Evolutionary conservation across 495 filamentous ascomycete genomes (phyloP).

Genomic region (Tuber magnatum): DNA sequence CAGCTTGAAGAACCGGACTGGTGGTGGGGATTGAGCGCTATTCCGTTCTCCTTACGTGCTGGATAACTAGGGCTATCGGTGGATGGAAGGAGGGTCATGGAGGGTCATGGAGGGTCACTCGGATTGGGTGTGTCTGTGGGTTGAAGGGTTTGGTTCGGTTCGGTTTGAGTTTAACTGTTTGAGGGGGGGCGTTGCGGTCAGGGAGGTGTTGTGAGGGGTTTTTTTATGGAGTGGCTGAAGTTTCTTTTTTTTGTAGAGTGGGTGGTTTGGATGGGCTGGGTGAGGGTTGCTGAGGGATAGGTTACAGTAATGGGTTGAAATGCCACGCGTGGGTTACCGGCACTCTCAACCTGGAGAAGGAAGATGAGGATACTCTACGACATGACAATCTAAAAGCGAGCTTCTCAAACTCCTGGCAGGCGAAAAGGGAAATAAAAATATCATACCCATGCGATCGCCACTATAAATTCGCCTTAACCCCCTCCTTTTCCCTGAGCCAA

Average conservation of each 20-base stretch:
- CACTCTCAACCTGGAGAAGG: background rate
- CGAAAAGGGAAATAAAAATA: background rate
- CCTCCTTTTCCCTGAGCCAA: constrained; percentile 61
- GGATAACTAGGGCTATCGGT: too few relatives aligned
- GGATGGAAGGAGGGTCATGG: too few relatives aligned
- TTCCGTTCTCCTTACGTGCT: too few relatives aligned
- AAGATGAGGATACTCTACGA: background rate
- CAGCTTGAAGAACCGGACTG: too few relatives aligned
- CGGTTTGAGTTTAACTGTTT: too few relatives aligned
- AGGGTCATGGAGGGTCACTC: background rate
- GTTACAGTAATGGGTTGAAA: background rate
- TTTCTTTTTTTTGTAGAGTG: too few relatives aligned
- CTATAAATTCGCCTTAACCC: constrained; percentile 64
- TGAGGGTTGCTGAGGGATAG: too few relatives aligned
- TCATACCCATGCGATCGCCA: background rate
- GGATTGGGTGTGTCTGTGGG: background rate
- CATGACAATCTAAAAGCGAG: background rate
- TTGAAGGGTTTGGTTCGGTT: background rate
- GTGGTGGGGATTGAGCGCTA: too few relatives aligned
- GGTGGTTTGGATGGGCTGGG: background rate
- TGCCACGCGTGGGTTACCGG: background rate
- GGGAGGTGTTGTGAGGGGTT: too few relatives aligned
- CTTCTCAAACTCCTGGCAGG: background rate
- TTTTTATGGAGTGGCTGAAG: too few relatives aligned
- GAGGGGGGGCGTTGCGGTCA: too few relatives aligned